A percentile compares a stretch with the other conserved stretches of the same genome.
Evolutionary conservation across 1,139 yeast genomes (phyloP).

Genomic region (Groenewaldozyma sp.): DNA sequence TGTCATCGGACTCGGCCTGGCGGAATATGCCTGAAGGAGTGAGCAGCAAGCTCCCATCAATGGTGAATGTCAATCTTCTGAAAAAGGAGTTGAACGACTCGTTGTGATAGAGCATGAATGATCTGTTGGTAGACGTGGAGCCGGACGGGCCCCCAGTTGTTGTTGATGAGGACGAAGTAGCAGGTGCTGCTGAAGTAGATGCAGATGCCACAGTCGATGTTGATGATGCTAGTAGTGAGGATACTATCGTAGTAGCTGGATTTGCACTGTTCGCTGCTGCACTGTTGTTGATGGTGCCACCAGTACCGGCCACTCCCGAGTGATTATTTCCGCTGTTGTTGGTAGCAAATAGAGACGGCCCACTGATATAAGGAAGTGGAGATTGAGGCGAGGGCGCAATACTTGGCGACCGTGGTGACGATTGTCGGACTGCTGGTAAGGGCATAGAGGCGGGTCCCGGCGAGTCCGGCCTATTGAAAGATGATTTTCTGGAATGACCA

Average conservation of each 20-base stretch:
- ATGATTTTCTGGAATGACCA: constrained; percentile 23
- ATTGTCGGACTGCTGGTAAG: constrained; percentile 34
- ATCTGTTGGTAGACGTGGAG: no score
- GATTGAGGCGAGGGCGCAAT: constrained; percentile 5
- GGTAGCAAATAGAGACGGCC: neutral
- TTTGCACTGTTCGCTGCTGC: neutral
- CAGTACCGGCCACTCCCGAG: no score
- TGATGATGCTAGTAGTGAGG: neutral
- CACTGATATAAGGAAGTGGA: constrained; percentile 1
- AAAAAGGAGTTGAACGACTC: constrained; percentile 87
- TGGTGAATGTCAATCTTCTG: constrained; percentile 74
- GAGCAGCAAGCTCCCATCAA: constrained; percentile 74
- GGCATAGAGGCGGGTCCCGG: constrained; percentile 26
- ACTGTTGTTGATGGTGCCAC: no score
- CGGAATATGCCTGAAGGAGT: constrained; percentile 76
- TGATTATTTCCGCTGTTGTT: no score
- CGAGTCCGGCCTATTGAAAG: constrained; percentile 20
- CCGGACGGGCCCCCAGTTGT: constrained; percentile 12
- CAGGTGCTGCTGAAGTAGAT: constrained; percentile 7
- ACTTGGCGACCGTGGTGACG: constrained; percentile 21
- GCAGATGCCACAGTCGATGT: constrained; percentile 8
- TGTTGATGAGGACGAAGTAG: constrained; percentile 1
- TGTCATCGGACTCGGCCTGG: constrained; percentile 29
- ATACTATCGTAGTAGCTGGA: neutral
- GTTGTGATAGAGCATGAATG: constrained; percentile 50